These are phyloP conservation scores for Pythium periplocum DNA, from an alignment of 352 stramenopile species.

Conservation along the genomic window DNA sequence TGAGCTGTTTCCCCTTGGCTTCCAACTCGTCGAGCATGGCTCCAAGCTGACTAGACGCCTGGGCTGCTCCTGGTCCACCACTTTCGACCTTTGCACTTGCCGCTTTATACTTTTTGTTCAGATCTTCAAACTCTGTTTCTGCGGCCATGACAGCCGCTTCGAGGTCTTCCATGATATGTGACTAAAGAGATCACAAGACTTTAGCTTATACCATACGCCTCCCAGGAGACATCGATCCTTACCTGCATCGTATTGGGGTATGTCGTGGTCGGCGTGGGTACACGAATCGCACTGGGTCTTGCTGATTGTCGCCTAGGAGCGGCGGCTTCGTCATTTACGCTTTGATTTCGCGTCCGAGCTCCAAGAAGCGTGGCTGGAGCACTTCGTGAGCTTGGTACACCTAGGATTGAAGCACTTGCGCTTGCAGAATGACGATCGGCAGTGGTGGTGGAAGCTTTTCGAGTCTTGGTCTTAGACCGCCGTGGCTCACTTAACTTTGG, in stretches of 20 bases:
- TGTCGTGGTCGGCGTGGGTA: constrained; percentile 25
- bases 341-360: no score
- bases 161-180: constrained; percentile 60
- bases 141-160: constrained; percentile 27
- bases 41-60: constrained; percentile 40
- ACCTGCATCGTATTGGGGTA: constrained; percentile 58
- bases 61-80: constrained; percentile 6
- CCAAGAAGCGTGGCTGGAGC: no score
- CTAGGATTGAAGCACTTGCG: constrained; percentile 15
- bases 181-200: constrained; percentile 9
- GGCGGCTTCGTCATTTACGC: no score
- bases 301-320: no score
- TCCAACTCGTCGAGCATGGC: constrained; percentile 56
- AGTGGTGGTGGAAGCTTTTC: constrained; percentile 2
- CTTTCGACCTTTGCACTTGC: constrained; percentile 6
- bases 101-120: constrained; percentile 29
- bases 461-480: constrained; percentile 2
- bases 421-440: not conserved
- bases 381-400: not conserved
- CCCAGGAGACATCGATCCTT: constrained; percentile 1
- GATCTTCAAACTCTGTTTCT: constrained; percentile 37
- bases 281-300: constrained; percentile 25
- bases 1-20: constrained; percentile 59
- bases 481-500: not conserved
- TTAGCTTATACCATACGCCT: not conserved